phyloP scores from a whole-genome alignment of 345 rosid genomes.

The Hibiscus syriacus region DNA sequence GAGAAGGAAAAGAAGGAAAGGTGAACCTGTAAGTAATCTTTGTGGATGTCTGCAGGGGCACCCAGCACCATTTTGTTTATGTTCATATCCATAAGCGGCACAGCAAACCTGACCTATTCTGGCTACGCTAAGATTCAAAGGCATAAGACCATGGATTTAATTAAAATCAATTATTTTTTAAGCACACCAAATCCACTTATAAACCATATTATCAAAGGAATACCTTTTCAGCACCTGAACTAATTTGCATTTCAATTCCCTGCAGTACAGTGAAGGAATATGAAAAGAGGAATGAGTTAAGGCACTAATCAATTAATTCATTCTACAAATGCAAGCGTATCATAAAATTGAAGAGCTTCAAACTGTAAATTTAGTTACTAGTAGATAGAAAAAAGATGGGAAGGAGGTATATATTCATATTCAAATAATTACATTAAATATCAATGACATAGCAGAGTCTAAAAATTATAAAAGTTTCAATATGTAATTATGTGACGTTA shows the following conservation, averaged over 20 bases:
- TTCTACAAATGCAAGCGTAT: background rate
- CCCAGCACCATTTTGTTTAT: constrained; percentile 75
- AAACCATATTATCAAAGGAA: constrained; percentile 15
- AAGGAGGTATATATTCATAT: background rate
- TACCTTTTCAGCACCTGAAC: constrained; percentile 86
- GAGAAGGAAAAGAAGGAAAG: constrained; percentile 13
- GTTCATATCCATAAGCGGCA: constrained; percentile 73
- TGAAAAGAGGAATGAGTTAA: background rate
- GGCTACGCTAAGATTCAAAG: constrained; percentile 69
- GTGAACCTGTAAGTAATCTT: constrained; percentile 75
- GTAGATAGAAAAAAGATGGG: background rate
- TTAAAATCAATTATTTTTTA: constrained; percentile 5
- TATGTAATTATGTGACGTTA: background rate
- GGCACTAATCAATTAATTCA: background rate
- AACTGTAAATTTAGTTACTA: background rate
- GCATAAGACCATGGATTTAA: constrained; percentile 36
- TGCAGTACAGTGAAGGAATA: constrained; percentile 22
- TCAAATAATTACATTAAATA: background rate
- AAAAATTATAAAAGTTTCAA: background rate
- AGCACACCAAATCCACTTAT: background rate
- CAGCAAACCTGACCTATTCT: constrained; percentile 89
- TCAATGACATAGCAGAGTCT: background rate
- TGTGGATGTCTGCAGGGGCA: constrained; percentile 90
- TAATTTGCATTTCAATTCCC: constrained; percentile 86
- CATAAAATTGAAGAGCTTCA: background rate